Evolutionary conservation across 1,284 basidiomycete genomes (phyloP).

Genomic region (Mrakiaceae sp.): DNA sequence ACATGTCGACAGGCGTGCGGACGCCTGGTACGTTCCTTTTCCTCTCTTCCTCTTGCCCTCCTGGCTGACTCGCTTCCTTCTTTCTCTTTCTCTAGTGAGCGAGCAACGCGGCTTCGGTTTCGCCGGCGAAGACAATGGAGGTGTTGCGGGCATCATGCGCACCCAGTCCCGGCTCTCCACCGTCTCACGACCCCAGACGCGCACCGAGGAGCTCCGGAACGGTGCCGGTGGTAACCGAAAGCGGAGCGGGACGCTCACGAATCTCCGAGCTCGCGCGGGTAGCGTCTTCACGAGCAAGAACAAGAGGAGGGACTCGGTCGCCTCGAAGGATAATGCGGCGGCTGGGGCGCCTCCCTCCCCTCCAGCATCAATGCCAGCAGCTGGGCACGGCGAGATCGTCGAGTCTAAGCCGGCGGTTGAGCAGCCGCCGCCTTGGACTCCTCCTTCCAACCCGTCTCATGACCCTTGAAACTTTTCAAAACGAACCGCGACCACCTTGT

Average conservation of each 20-base stretch:
- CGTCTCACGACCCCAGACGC: not conserved
- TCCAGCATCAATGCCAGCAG: too few relatives aligned
- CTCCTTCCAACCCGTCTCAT: too few relatives aligned
- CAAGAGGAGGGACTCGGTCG: conserved; percentile 6
- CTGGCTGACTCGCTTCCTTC: not conserved
- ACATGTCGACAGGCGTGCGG: conserved; percentile 6
- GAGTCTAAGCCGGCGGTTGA: too few relatives aligned
- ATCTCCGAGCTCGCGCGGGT: conserved; percentile 6
- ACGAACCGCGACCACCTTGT: too few relatives aligned
- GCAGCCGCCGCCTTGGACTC: too few relatives aligned
- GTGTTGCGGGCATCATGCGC: conserved; percentile 6
- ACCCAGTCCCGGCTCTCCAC: not conserved
- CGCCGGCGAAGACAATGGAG: conserved; percentile 9
- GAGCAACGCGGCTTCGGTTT: conserved; percentile 6
- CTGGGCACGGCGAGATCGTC: too few relatives aligned
- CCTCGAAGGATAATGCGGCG: not conserved
- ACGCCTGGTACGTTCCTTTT: conserved; percentile 3
- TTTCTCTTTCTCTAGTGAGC: not conserved
- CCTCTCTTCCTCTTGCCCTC: not conserved
- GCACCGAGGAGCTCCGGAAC: not conserved
- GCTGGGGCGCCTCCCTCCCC: too few relatives aligned
- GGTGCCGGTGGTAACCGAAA: not conserved
- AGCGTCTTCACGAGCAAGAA: conserved; percentile 6
- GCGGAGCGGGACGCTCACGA: conserved; percentile 9
- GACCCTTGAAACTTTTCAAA: too few relatives aligned